phyloP scores from a whole-genome alignment of 345 rosid species.

The Gossypioides kirkii region DNA sequence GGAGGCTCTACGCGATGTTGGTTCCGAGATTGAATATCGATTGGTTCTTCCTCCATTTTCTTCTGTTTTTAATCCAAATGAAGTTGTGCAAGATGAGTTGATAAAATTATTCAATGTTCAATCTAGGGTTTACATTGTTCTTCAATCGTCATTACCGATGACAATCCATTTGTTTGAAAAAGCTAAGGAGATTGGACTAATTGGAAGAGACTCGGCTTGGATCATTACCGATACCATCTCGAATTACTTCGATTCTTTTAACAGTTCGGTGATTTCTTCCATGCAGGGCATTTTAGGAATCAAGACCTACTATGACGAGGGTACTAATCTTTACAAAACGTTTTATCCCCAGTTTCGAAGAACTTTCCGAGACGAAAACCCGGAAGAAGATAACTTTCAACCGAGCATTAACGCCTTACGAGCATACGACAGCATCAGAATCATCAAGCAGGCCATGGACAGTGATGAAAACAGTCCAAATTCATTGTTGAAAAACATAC shows the following conservation, averaged over 20 bases:
- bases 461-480: neutral
- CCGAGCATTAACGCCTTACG: slow-evolving; percentile 32
- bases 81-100: slow-evolving; percentile 26
- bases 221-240: slow-evolving; percentile 30
- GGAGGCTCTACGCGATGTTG: slow-evolving; percentile 23
- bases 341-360: slow-evolving; percentile 24
- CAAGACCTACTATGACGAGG: slow-evolving; percentile 23
- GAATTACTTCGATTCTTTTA: slow-evolving; percentile 28
- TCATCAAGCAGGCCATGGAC: slow-evolving; percentile 15
- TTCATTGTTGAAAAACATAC: slow-evolving; percentile 16
- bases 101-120: slow-evolving; percentile 7
- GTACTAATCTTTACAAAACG: slow-evolving; percentile 7
- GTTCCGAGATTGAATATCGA: slow-evolving; percentile 34
- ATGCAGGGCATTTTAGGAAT: slow-evolving; percentile 50
- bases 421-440: slow-evolving; percentile 40
- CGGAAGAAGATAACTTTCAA: slow-evolving; percentile 24
- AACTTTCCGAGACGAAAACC: slow-evolving; percentile 18
- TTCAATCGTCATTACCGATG: slow-evolving; percentile 34
- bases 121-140: slow-evolving; percentile 46
- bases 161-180: slow-evolving; percentile 31
- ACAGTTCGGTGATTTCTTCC: slow-evolving; percentile 32
- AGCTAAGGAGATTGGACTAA: slow-evolving; percentile 32
- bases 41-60: slow-evolving; percentile 38
- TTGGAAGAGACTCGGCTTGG: slow-evolving; percentile 43
- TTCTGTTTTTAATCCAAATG: slow-evolving; percentile 18